phyloP scores from a whole-genome alignment of 2,329 filamentous ascomycete genomes.

The Colletotrichum sp. region DNA sequence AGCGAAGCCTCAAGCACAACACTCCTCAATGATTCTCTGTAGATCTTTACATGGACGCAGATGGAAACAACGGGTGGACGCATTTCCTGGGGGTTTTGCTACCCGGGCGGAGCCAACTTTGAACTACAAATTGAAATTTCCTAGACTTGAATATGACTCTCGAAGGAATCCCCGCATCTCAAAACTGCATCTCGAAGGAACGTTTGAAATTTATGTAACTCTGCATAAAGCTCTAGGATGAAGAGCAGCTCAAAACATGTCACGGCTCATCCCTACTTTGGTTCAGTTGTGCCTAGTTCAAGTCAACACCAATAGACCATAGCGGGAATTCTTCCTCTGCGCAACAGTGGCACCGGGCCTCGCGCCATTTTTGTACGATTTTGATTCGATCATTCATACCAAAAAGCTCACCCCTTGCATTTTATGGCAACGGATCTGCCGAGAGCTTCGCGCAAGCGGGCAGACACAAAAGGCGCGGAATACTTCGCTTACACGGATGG shows the following conservation, averaged over 20 bases:
- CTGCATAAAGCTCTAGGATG: no score
- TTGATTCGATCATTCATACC: no score
- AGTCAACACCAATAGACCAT: neutral
- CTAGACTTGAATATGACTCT: neutral
- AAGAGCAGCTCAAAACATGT: neutral
- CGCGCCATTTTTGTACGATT: no score
- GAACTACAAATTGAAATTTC: accelerated
- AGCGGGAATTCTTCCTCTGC: no score
- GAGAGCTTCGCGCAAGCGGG: neutral
- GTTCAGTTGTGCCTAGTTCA: neutral
- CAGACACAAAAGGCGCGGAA: neutral
- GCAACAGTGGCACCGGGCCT: no score
- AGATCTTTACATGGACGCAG: neutral
- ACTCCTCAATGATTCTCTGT: neutral
- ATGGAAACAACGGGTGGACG: neutral
- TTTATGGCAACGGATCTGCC: no score
- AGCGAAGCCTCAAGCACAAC: neutral
- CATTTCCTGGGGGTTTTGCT: neutral
- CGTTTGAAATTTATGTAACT: accelerated
- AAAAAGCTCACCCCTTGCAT: no score
- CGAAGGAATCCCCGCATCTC: neutral
- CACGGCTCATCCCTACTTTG: neutral
- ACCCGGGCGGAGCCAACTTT: no score
- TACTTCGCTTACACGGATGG: neutral
- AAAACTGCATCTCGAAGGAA: no score